Evolutionary conservation across 805 yeast genomes (phyloP).

Genomic region (Naumovozyma dairenensis): DNA sequence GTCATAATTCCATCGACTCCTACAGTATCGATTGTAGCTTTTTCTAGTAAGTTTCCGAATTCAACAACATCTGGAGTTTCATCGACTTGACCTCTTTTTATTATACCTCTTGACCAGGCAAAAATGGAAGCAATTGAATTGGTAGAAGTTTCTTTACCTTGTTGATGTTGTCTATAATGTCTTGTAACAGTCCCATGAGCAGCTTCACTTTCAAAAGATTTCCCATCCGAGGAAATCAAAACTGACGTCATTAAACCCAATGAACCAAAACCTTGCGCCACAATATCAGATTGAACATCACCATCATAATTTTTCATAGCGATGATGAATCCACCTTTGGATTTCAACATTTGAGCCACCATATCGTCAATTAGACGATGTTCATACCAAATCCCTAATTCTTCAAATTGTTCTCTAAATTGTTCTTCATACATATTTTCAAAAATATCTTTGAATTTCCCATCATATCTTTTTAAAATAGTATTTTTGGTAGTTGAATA

Average conservation of each 20-base stretch:
- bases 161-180: constrained; percentile 91
- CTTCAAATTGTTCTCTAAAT: constrained; percentile 65
- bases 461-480: constrained; percentile 87
- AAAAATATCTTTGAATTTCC: constrained; percentile 90
- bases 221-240: constrained; percentile 93
- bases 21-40: constrained; percentile 81
- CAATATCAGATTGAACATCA: constrained; percentile 93
- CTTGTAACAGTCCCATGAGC: constrained; percentile 99
- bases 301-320: constrained; percentile 98
- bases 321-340: constrained; percentile 88
- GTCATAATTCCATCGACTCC: constrained; percentile 83
- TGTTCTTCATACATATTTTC: constrained; percentile 63
- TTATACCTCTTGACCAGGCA: constrained; percentile 93
- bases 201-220: constrained; percentile 91
- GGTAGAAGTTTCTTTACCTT: constrained; percentile 94
- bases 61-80: constrained; percentile 72
- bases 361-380: constrained; percentile 95
- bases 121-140: constrained; percentile 95
- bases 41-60: constrained; percentile 72
- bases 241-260: constrained; percentile 96
- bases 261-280: constrained; percentile 97
- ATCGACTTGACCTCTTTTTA: constrained; percentile 87
- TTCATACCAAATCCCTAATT: constrained; percentile 85
- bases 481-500: constrained; percentile 92
- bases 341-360: constrained; percentile 98